Conservation (phyloP, 768 basidiomycete species). For the Agrocybe pediades region DNA sequence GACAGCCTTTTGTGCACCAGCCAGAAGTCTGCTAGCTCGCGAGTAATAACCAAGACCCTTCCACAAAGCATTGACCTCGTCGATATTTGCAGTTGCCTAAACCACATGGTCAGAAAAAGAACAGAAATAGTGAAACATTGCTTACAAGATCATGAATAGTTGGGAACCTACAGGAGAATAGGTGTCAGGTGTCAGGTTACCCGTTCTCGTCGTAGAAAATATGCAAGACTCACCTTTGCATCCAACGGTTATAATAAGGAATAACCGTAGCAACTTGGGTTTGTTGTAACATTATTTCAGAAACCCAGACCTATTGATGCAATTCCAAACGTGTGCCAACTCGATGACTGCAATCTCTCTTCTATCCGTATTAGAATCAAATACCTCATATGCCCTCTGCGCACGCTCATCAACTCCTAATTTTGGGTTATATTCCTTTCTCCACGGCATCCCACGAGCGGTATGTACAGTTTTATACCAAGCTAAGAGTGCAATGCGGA, state of each 20-base stretch:
- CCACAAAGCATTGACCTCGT: constrained; percentile 89
- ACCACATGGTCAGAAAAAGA: constrained; percentile 13
- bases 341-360: too few relatives aligned
- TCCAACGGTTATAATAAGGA: constrained; percentile 90
- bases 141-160: constrained; percentile 75
- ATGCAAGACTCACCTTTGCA: constrained; percentile 58
- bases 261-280: constrained; percentile 95
- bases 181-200: constrained; percentile 15
- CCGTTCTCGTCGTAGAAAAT: constrained; percentile 7
- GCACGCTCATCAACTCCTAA: constrained; percentile 60
- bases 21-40: constrained; percentile 78
- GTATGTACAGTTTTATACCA: constrained; percentile 78
- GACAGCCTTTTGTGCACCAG: constrained; percentile 82
- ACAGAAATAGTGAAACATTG: constrained; percentile 15
- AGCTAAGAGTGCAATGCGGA: constrained; percentile 51
- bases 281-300: constrained; percentile 96
- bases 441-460: constrained; percentile 88
- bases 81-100: constrained; percentile 70
- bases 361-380: constrained; percentile 4
- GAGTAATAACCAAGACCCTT: constrained; percentile 93
- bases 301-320: constrained; percentile 74
- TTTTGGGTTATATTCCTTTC: constrained; percentile 66
- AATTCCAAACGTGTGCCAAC: background rate
- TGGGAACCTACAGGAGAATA: constrained; percentile 60
- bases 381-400: constrained; percentile 91